Conservation (phyloP, 2,329 filamentous ascomycete genomes). For the Bimuria novae-zelandiae region DNA sequence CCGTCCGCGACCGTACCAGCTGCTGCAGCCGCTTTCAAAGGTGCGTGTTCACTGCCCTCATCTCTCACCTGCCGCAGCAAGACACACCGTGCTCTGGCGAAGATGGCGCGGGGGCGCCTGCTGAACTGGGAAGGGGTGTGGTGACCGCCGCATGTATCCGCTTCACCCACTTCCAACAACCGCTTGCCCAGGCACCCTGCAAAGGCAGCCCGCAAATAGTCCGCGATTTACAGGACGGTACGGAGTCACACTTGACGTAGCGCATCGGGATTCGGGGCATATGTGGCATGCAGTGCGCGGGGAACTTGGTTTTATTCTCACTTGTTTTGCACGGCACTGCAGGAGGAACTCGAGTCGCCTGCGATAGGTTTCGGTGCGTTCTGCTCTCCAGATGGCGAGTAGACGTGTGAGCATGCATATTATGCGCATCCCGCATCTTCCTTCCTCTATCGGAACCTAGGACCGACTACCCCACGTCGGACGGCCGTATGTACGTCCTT, state of each 20-base stretch:
- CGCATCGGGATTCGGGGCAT: not conserved
- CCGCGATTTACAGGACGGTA: not conserved
- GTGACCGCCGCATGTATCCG: constrained; percentile 3
- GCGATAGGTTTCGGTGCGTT: constrained; percentile 3
- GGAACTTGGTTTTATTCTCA: constrained; percentile 1
- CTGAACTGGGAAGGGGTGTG: not conserved
- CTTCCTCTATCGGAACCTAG: constrained; percentile 9
- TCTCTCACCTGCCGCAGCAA: not conserved
- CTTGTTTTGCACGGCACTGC: constrained; percentile 1
- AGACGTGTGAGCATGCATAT: not conserved
- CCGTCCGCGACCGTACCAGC: not conserved
- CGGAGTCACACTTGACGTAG: not conserved
- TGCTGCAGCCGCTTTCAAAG: constrained; percentile 1
- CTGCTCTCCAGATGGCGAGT: not conserved
- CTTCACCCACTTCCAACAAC: not conserved
- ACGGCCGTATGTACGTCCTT: not conserved
- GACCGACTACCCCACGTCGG: constrained; percentile 14
- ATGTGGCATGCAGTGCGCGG: not conserved
- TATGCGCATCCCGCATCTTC: constrained; percentile 6
- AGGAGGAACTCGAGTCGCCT: constrained; percentile 2
- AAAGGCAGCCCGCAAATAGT: not conserved
- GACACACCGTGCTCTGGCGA: constrained; percentile 11
- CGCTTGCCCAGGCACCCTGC: not conserved
- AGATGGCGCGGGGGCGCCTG: constrained; percentile 5
- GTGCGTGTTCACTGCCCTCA: constrained; percentile 13